Evolutionary conservation across 805 yeast species (phyloP).

Genomic region (Saturnispora serradocipensis): DNA sequence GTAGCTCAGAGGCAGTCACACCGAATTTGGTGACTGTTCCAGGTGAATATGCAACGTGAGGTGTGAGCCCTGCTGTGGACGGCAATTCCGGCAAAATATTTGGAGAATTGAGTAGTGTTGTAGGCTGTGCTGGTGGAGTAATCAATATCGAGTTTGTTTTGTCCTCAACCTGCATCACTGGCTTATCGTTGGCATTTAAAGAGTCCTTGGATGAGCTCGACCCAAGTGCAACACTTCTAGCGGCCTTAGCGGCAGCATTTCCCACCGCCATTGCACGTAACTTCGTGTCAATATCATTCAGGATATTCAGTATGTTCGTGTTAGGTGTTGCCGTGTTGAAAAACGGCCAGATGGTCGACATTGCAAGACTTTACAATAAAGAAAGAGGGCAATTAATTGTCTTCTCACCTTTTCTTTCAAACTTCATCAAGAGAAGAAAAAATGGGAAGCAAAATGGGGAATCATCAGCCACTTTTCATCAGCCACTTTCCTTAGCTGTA

Average conservation of each 20-base stretch:
- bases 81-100: neutral
- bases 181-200: neutral
- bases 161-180: neutral
- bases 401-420: neutral
- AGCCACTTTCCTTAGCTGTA: neutral
- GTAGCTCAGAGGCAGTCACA: slow-evolving; percentile 26
- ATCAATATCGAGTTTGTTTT: slow-evolving; percentile 3
- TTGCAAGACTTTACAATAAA: slow-evolving; percentile 7
- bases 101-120: neutral
- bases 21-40: slow-evolving; percentile 16
- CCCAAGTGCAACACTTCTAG: neutral
- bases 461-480: slow-evolving; percentile 2
- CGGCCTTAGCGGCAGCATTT: slow-evolving; percentile 4
- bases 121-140: slow-evolving; percentile 1
- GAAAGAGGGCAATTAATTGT: neutral
- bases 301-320: slow-evolving; percentile 29
- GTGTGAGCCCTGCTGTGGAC: slow-evolving; percentile 15
- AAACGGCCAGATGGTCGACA: slow-evolving; percentile 34
- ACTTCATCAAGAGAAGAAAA: neutral
- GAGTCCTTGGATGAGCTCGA: neutral
- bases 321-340: slow-evolving; percentile 30
- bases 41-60: slow-evolving; percentile 18
- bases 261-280: slow-evolving; percentile 23
- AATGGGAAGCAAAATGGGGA: neutral
- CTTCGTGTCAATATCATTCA: slow-evolving; percentile 27